Percentiles rank a stretch among this genome's conserved stretches.
Conservation (phyloP, 176 grass and related monocot genomes). For the barley (Hordeum vulgare) region DNA sequence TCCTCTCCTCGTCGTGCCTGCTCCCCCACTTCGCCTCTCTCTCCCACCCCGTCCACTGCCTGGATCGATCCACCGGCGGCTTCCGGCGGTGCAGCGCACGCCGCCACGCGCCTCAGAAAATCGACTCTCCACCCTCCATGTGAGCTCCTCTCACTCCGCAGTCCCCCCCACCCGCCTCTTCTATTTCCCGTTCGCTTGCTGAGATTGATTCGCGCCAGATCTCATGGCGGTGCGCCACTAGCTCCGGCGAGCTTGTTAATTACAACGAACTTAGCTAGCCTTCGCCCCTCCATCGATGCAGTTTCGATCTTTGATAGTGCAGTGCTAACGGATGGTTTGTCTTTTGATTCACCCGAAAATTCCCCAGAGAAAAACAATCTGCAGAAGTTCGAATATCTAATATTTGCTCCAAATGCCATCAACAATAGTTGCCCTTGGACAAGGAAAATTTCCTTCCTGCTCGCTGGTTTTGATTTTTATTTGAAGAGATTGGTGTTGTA, state of each 20-base stretch:
- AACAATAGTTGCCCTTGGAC: background rate
- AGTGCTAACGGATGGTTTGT: background rate
- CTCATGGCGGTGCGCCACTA: background rate
- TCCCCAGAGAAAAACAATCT: background rate
- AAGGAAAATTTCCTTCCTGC: background rate
- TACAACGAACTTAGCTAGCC: background rate
- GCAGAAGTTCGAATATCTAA: background rate
- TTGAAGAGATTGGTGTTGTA: background rate
- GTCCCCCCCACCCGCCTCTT: background rate
- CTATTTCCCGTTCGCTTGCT: background rate
- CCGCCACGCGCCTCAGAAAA: background rate
- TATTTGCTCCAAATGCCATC: background rate
- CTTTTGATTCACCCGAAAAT: background rate
- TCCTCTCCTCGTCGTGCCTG: background rate
- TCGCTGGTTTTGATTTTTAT: background rate
- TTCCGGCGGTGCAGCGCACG: background rate
- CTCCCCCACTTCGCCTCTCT: background rate
- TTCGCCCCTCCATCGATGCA: background rate
- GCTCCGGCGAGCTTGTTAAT: background rate
- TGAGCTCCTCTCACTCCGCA: background rate
- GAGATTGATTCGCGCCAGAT: background rate
- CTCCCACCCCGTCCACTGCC: background rate
- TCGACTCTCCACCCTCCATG: background rate
- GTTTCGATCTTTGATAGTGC: background rate
- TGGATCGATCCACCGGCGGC: background rate